phyloP scores from a whole-genome alignment of 192 early-diverging fungal genomes.

The Mortierella antarctica region DNA sequence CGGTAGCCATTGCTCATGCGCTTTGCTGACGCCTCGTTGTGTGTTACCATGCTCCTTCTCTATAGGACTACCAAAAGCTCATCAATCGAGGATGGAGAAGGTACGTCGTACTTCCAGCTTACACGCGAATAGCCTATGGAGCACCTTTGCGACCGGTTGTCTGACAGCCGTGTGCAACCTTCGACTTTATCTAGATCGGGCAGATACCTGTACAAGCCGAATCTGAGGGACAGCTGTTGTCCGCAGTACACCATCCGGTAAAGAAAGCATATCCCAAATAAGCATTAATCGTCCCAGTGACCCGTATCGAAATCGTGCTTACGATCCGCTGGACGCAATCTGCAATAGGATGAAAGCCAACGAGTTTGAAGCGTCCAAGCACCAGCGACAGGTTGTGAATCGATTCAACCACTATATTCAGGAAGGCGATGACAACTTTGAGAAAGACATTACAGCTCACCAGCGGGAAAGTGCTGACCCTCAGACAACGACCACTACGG shows the following conservation, averaged over 20 bases:
- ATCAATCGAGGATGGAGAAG: constrained; percentile 84
- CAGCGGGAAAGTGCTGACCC: constrained; percentile 25
- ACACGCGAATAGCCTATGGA: too few species aligned
- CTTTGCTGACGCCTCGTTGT: not conserved
- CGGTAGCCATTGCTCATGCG: not conserved
- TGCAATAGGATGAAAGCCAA: constrained; percentile 61
- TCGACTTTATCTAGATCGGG: constrained; percentile 58
- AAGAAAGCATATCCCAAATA: not conserved
- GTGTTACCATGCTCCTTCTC: not conserved
- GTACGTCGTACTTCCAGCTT: constrained; percentile 20
- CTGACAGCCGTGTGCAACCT: too few species aligned
- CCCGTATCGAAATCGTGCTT: not conserved
- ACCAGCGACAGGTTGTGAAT: constrained; percentile 73
- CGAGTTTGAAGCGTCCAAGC: constrained; percentile 67
- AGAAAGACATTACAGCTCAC: constrained; percentile 24
- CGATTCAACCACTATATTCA: constrained; percentile 70
- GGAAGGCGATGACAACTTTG: constrained; percentile 47
- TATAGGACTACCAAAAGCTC: constrained; percentile 70
- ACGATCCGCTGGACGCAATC: not conserved
- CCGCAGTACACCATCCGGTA: constrained; percentile 79
- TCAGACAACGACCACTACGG: constrained; percentile 6
- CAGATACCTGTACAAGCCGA: constrained; percentile 80
- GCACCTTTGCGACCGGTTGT: not conserved
- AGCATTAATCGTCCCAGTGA: not conserved
- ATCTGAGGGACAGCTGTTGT: constrained; percentile 74